Conservation (phyloP, 257 asterid species). For the Solanum peruvianum region DNA sequence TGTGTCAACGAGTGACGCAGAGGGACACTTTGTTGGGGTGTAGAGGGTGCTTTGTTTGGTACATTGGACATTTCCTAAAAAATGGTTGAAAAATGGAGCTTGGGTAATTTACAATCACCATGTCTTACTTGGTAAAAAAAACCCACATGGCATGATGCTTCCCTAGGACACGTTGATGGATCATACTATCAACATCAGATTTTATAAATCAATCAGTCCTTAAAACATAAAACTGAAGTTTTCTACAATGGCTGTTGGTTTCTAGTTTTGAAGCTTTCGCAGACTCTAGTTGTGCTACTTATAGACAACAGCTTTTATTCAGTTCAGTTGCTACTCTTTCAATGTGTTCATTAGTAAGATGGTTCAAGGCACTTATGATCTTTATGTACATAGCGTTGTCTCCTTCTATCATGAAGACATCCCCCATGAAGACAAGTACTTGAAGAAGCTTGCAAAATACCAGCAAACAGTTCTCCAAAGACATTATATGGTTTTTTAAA, state of each 20-base stretch:
- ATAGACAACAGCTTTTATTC: background rate
- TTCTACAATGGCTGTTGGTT: background rate
- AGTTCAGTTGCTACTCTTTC: background rate
- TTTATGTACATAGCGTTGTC: background rate
- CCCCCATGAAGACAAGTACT: background rate
- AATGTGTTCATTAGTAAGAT: background rate
- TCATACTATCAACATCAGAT: background rate
- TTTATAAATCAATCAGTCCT: background rate
- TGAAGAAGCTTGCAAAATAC: background rate
- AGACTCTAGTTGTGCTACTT: background rate
- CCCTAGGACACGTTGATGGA: background rate
- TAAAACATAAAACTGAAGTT: background rate
- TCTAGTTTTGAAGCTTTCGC: background rate
- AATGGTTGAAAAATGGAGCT: background rate
- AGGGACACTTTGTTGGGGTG: background rate
- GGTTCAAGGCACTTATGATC: background rate
- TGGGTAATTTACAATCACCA: background rate
- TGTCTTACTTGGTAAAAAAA: background rate
- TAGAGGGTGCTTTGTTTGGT: background rate
- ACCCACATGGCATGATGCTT: background rate
- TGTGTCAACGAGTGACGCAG: background rate
- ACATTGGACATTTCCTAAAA: background rate
- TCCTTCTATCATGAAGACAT: background rate
- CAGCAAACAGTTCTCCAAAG: background rate
- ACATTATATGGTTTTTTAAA: background rate